A percentile compares a stretch with the other conserved stretches of the same genome.
These are phyloP conservation scores for Cupressus sempervirens DNA, from an alignment of 75 land plant genomes.

Conservation along the genomic window DNA sequence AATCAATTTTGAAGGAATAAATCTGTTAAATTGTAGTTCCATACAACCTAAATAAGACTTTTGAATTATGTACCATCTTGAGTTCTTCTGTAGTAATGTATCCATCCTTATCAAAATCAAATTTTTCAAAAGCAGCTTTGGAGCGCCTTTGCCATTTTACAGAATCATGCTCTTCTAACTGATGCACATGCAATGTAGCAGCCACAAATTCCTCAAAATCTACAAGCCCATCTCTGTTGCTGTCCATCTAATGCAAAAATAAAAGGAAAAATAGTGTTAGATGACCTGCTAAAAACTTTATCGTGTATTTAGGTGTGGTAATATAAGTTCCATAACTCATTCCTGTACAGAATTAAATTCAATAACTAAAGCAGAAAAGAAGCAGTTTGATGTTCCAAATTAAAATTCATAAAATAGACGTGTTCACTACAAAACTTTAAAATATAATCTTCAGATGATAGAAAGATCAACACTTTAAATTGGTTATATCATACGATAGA, in stretches of 20 bases:
- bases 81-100: slow-evolving; percentile 31
- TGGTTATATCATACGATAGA: not conserved
- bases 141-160: slow-evolving; percentile 27
- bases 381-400: not conserved
- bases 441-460: not conserved
- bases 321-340: not conserved
- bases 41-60: not conserved
- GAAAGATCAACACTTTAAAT: not conserved
- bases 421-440: not conserved
- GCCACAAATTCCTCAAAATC: slow-evolving; percentile 34
- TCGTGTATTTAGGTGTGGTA: not conserved
- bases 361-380: not conserved
- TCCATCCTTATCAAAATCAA: slow-evolving; percentile 31
- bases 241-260: slow-evolving; percentile 16
- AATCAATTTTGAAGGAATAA: not conserved
- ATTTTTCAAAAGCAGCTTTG: slow-evolving; percentile 29
- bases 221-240: slow-evolving; percentile 23
- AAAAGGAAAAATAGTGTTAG: not conserved
- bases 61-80: slow-evolving; percentile 16
- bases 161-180: slow-evolving; percentile 23
- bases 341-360: not conserved
- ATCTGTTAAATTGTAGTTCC: not conserved
- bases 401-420: not conserved
- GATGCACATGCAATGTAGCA: slow-evolving; percentile 29
- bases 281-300: not conserved